Evolutionary conservation across 495 filamentous ascomycete species (phyloP), one percentile per base, ranked within the genome.

Genomic region (Penicillium cinerascens): DNA sequence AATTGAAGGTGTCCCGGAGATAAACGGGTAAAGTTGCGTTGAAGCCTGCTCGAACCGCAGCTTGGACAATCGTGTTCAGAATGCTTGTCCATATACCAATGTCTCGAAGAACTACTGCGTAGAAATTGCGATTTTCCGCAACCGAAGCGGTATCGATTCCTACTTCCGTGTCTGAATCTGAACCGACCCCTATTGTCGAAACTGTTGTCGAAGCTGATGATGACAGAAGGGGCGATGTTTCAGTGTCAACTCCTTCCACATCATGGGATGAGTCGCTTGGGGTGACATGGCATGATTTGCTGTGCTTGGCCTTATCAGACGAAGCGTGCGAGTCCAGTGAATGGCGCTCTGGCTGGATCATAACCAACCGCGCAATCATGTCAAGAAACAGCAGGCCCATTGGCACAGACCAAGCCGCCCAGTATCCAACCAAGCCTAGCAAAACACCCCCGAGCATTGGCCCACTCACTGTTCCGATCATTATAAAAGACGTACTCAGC

Each of bases 391-490:
- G 38, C 9, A 62, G 25, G 3, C 43, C 38, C 37, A 59, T 44
- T 4, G 52, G 46, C 13, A 54, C 38, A 11, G 51, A 51, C 51
- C 56, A 59, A n/a, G 52, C 51, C 1, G 47, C 6, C 51, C 56
- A 59, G 40, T 62, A 59, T 38, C 59, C 59, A 22, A 50, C 48
- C 16, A 44, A 9, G 17, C 51, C 26, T n/a, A 59, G 48, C 20
- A 62, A 35, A 5, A 47, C 17, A 25, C 59, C 55, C 17, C 38
- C 46, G 38, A 52, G 35, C 29, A 55, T 49, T 39, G 56, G 56
- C 11, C 51, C 48, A 16, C 25, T 26, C 25, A 26, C 25, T 26
- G 25, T 26, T 26, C 25, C 25, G 25, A 26, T 26, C 25, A 38
- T 51, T 10, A 58, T 45, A 44, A 58, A 59, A 15, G 51, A 49